Evolutionary conservation across 2,329 filamentous ascomycete species (phyloP).

Genomic region (Xylariomycetidae sp.): DNA sequence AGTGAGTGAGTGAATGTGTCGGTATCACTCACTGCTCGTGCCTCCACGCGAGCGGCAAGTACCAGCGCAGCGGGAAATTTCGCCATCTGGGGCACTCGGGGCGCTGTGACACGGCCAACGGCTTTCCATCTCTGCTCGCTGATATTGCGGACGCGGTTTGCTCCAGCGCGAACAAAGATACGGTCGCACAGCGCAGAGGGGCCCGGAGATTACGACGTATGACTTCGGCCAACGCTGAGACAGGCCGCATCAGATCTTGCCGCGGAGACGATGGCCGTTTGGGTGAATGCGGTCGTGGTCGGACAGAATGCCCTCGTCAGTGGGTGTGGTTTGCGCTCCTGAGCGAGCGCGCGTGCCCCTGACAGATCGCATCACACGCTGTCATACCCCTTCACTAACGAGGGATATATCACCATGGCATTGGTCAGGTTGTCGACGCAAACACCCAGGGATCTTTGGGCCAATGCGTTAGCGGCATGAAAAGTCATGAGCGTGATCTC

Average conservation of each 20-base stretch:
- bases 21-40: too few relatives aligned
- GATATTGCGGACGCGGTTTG: conserved; percentile 11
- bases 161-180: conserved; percentile 13
- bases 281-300: neutral
- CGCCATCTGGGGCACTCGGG: too few relatives aligned
- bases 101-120: conserved; percentile 13
- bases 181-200: conserved; percentile 11
- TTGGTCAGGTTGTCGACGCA: too few relatives aligned
- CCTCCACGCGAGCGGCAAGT: too few relatives aligned
- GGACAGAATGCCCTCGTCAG: neutral
- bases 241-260: conserved; percentile 5
- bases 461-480: too few relatives aligned
- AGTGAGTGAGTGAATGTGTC: too few relatives aligned
- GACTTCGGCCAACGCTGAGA: conserved; percentile 19
- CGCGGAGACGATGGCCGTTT: conserved; percentile 1
- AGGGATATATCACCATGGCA: neutral
- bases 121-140: conserved; percentile 7
- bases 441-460: too few relatives aligned
- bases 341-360: too few relatives aligned
- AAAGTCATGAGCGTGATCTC: too few relatives aligned
- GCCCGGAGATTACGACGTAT: conserved; percentile 19
- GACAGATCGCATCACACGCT: neutral
- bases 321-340: neutral
- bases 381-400: neutral
- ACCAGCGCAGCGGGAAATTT: too few relatives aligned